phyloP scores from a whole-genome alignment of 176 grass and related monocot species.

The Rhipidocladum racemiflorum region DNA sequence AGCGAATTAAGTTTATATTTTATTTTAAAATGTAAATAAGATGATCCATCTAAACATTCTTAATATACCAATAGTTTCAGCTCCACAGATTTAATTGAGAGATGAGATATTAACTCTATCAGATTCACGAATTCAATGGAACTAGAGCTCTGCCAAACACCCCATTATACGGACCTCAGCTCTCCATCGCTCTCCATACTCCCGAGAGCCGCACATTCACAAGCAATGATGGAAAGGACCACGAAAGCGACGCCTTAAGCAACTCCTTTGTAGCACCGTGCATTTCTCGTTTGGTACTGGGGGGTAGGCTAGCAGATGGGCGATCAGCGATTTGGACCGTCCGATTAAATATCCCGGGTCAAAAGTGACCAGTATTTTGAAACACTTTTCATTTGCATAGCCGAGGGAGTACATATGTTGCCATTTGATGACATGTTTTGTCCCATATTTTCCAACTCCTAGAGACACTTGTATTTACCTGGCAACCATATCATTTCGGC shows the following conservation, averaged over 20 bases:
- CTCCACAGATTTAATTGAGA: too few relatives aligned
- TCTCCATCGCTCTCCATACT: background rate
- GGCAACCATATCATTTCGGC: background rate
- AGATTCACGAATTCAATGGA: too few relatives aligned
- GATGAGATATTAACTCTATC: too few relatives aligned
- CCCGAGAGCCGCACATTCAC: background rate
- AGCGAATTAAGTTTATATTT: too few relatives aligned
- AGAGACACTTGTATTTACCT: background rate
- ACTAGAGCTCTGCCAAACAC: too few relatives aligned
- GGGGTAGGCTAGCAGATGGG: background rate
- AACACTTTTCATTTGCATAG: background rate
- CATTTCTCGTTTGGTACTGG: conserved; percentile 6
- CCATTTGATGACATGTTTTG: background rate
- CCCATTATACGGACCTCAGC: background rate
- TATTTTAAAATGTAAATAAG: too few relatives aligned
- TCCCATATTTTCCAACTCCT: background rate
- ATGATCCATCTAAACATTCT: too few relatives aligned
- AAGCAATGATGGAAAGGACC: background rate
- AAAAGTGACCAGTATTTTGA: background rate
- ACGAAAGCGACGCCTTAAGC: background rate
- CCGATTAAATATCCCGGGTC: background rate
- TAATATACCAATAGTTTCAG: too few relatives aligned
- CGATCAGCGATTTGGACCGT: background rate
- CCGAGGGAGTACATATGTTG: background rate
- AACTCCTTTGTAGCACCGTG: background rate